Conservation (phyloP, 306 rosid species). For the Notholithocarpus densiflorus region DNA sequence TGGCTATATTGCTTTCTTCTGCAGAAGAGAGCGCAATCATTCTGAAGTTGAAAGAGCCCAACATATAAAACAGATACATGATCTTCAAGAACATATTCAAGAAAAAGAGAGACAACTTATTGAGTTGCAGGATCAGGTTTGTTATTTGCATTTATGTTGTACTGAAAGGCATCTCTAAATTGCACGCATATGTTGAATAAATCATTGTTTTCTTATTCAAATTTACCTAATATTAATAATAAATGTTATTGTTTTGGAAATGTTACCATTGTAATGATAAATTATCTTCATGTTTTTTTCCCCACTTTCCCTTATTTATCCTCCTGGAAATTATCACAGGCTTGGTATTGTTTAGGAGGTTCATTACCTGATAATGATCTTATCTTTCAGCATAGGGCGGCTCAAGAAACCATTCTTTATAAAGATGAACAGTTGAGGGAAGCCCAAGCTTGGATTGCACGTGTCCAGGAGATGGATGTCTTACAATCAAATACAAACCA, state of each 20-base stretch:
- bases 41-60: conserved; percentile 96
- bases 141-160: conserved; percentile 11
- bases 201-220: neutral
- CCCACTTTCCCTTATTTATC: neutral
- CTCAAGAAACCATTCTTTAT: conserved; percentile 77
- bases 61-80: conserved; percentile 80
- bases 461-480: conserved; percentile 91
- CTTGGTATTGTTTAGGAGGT: neutral
- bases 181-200: neutral
- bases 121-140: conserved; percentile 93
- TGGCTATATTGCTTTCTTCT: conserved; percentile 18
- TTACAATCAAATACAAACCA: conserved; percentile 83
- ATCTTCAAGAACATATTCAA: conserved; percentile 88
- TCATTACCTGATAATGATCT: conserved; percentile 20
- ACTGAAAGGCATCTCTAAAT: neutral
- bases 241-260: neutral
- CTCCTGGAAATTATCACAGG: neutral
- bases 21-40: conserved; percentile 95
- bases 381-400: conserved; percentile 81
- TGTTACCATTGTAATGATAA: neutral
- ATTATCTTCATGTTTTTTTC: neutral
- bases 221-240: neutral
- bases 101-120: conserved; percentile 90
- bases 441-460: conserved; percentile 92
- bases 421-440: conserved; percentile 93